Evolutionary conservation across 2,329 filamentous ascomycete species (phyloP).

Genomic region (Malbranchea zuffiana): DNA sequence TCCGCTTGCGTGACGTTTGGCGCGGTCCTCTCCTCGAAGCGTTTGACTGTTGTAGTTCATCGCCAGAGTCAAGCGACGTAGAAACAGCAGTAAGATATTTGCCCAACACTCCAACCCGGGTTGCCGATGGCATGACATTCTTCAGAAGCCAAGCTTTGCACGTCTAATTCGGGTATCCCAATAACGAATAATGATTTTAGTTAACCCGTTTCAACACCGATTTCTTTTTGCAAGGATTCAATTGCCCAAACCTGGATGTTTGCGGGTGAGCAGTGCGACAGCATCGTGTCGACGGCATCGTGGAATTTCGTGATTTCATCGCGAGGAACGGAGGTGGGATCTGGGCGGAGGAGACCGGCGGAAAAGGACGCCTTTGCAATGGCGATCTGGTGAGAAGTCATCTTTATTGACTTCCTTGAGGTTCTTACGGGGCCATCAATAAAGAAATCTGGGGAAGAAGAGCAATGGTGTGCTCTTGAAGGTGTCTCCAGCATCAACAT

Average conservation of each 20-base stretch:
- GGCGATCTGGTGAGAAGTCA: conserved; percentile 59
- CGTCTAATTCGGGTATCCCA: conserved; percentile 46
- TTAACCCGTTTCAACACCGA: conserved; percentile 23
- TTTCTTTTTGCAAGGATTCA: conserved; percentile 19
- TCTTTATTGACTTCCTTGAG: conserved; percentile 23
- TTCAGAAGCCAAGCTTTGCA: conserved; percentile 78
- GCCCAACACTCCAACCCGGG: conserved; percentile 55
- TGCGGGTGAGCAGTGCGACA: conserved; percentile 61
- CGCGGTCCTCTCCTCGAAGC: conserved; percentile 18
- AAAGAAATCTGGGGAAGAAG: too few relatives aligned
- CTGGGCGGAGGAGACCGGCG: conserved; percentile 60
- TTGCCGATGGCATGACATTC: conserved; percentile 56
- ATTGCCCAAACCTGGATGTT: conserved; percentile 75
- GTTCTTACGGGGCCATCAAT: too few relatives aligned
- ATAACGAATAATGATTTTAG: conserved; percentile 24
- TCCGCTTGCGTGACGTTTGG: conserved; percentile 51
- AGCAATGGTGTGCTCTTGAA: too few relatives aligned
- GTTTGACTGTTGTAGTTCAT: conserved; percentile 13
- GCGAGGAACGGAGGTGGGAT: conserved; percentile 58
- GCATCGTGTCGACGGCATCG: conserved; percentile 50
- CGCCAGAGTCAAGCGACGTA: conserved; percentile 41
- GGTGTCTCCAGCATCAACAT: too few relatives aligned
- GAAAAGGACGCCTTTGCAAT: conserved; percentile 72
- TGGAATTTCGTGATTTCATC: conserved; percentile 62
- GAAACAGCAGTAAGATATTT: conserved; percentile 65